phyloP scores from a whole-genome alignment of 257 asterid genomes.

The Penstemon eatonii region DNA sequence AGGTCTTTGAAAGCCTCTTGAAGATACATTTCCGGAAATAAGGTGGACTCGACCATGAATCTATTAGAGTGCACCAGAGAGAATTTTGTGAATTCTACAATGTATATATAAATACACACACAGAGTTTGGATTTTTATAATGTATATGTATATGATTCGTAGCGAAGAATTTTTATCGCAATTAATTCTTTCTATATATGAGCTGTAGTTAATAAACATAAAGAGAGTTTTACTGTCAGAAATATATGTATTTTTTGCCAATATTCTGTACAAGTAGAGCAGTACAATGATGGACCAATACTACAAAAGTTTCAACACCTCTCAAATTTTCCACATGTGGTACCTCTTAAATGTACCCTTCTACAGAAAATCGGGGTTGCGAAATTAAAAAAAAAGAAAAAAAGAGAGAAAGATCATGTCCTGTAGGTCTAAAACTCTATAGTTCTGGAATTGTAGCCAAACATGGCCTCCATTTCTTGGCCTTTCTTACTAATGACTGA shows the following conservation, averaged over 20 bases:
- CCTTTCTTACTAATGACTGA: constrained; percentile 23
- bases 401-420: no score
- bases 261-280: background rate
- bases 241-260: background rate
- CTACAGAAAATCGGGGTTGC: constrained; percentile 25
- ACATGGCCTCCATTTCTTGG: constrained; percentile 49
- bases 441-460: constrained; percentile 49
- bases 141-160: no score
- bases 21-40: constrained; percentile 5
- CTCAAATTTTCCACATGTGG: constrained; percentile 15
- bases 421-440: background rate
- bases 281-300: background rate
- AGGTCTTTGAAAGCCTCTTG: constrained; percentile 44
- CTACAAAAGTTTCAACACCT: constrained; percentile 8
- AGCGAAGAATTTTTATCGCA: no score
- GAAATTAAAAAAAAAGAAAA: background rate
- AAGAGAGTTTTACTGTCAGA: no score
- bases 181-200: no score
- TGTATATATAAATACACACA: no score
- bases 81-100: no score
- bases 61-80: no score
- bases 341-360: background rate
- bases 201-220: no score
- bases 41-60: no score
- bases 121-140: no score